Percentiles rank a stretch among this genome's conserved stretches.
Conservation (phyloP, 2,329 filamentous ascomycete species). For the Volutella citrinella region DNA sequence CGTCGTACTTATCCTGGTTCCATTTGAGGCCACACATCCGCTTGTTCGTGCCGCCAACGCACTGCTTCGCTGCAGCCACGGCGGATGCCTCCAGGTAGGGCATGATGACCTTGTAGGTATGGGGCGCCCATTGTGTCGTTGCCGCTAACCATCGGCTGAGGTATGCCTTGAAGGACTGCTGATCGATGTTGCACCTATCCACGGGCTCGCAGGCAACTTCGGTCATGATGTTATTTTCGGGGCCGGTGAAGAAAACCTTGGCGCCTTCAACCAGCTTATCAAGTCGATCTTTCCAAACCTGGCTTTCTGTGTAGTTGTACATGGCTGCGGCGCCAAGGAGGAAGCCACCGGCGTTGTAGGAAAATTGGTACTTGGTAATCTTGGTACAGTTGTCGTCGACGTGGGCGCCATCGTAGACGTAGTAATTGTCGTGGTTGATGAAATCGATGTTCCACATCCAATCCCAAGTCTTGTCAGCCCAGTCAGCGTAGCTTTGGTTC, state of each 20-base stretch:
- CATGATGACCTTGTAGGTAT: slow-evolving; percentile 52
- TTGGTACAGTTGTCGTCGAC: slow-evolving; percentile 55
- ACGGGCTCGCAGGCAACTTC: slow-evolving; percentile 65
- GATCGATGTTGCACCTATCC: slow-evolving; percentile 58
- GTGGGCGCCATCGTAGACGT: slow-evolving; percentile 61
- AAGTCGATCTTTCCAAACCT: slow-evolving; percentile 56
- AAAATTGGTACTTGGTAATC: slow-evolving; percentile 62
- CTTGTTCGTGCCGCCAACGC: slow-evolving; percentile 53
- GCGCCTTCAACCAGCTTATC: slow-evolving; percentile 54
- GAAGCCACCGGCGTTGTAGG: slow-evolving; percentile 66
- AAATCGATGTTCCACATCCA: slow-evolving; percentile 61
- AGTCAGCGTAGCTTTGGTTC: slow-evolving; percentile 73
- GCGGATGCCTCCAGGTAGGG: slow-evolving; percentile 54
- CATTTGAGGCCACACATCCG: slow-evolving; percentile 61
- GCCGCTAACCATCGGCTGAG: slow-evolving; percentile 59
- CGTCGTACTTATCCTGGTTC: slow-evolving; percentile 56
- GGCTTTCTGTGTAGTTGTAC: slow-evolving; percentile 57
- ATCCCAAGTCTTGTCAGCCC: slow-evolving; percentile 71
- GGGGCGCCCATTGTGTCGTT: slow-evolving; percentile 62
- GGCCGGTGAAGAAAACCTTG: slow-evolving; percentile 52
- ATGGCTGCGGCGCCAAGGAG: slow-evolving; percentile 66
- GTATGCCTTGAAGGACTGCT: slow-evolving; percentile 64
- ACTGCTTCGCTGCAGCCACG: slow-evolving; percentile 54
- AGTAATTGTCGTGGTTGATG: slow-evolving; percentile 53
- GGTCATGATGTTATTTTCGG: slow-evolving; percentile 55